Evolutionary conservation across 2,329 filamentous ascomycete species (phyloP).

Genomic region (Penicillium aurantiogriseum): DNA sequence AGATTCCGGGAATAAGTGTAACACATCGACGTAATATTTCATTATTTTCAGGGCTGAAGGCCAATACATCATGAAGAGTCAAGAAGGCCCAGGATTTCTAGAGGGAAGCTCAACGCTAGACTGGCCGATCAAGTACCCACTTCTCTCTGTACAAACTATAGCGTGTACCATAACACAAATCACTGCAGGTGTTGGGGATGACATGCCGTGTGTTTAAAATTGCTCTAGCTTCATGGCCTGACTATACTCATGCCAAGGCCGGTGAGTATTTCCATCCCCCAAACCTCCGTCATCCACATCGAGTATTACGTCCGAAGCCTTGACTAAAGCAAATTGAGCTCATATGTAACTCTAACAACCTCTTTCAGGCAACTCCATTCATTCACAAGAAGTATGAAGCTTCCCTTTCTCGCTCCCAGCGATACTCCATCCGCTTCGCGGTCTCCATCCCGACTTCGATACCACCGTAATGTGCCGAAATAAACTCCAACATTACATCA

Average conservation of each 20-base stretch:
- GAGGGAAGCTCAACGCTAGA: not conserved
- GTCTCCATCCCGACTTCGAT: conserved; percentile 2
- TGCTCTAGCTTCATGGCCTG: not conserved
- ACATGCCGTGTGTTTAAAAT: not conserved
- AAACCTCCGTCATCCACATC: not conserved
- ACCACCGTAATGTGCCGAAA: conserved; percentile 9
- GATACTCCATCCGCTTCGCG: conserved; percentile 8
- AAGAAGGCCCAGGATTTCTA: too few species aligned
- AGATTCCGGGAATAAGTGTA: not conserved
- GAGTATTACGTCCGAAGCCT: not conserved
- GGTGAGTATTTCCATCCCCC: not conserved
- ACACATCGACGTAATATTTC: not conserved
- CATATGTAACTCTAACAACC: not conserved
- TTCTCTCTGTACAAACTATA: not conserved
- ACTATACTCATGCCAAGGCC: not conserved
- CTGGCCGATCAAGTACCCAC: not conserved
- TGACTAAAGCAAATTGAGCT: not conserved
- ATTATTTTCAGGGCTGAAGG: not conserved
- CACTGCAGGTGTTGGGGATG: not conserved
- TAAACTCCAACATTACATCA: conserved; percentile 10
- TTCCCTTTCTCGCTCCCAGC: conserved; percentile 6
- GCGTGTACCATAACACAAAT: not conserved
- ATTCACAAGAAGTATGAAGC: conserved; percentile 9
- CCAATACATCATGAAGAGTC: not conserved
- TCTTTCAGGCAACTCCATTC: not conserved